A percentile compares a stretch with the other conserved stretches of the same genome.
Evolutionary conservation across 768 basidiomycete genomes (phyloP).

Genomic region (Wakefieldia striispora): DNA sequence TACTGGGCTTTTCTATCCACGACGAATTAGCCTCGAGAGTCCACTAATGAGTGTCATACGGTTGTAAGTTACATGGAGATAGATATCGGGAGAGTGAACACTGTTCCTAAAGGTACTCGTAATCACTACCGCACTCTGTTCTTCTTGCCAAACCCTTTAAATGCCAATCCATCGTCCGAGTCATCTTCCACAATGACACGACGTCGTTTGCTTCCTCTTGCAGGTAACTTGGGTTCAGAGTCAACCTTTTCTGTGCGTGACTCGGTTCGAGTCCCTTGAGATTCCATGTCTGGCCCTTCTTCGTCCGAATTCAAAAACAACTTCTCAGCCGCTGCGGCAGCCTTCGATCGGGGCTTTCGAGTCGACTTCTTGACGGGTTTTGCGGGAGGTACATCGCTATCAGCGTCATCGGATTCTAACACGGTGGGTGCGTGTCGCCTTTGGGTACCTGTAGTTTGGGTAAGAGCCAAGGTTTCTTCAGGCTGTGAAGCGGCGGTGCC

Average conservation of each 20-base stretch:
- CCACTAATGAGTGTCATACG: background rate
- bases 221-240: conserved; percentile 1
- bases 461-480: conserved; percentile 15
- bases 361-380: conserved; percentile 15
- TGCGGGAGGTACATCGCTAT: conserved; percentile 12
- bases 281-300: conserved; percentile 24
- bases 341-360: conserved; percentile 31
- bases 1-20: conserved; percentile 81
- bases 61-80: conserved; percentile 1
- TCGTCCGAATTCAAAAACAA: conserved; percentile 56
- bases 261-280: background rate
- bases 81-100: no score
- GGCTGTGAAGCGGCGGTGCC: conserved; percentile 24
- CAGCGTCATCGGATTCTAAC: conserved; percentile 42
- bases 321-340: conserved; percentile 26
- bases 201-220: conserved; percentile 22
- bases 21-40: conserved; percentile 51
- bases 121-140: conserved; percentile 8
- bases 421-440: conserved; percentile 30
- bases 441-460: conserved; percentile 18
- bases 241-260: conserved; percentile 6
- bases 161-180: conserved; percentile 70
- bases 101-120: conserved; percentile 1
- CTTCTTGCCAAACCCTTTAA: conserved; percentile 56
- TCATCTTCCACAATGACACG: conserved; percentile 57